phyloP scores from a whole-genome alignment of 148 eudicot species.

The Chenopodium album region DNA sequence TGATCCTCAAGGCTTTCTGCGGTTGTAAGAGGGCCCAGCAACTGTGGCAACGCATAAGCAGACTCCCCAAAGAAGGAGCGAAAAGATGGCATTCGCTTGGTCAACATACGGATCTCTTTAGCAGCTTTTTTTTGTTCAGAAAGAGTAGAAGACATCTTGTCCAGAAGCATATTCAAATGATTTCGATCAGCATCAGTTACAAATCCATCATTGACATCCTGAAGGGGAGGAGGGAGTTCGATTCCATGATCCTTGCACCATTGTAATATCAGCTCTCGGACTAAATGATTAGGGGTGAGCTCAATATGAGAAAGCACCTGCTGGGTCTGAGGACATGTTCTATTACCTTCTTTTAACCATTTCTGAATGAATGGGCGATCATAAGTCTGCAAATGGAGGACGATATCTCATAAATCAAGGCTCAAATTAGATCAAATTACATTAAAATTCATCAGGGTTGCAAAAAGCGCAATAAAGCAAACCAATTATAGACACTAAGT shows the following conservation, averaged over 20 bases:
- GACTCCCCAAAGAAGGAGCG: slow-evolving; percentile 44
- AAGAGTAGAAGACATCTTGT: slow-evolving; percentile 53
- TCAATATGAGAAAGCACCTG: slow-evolving; percentile 63
- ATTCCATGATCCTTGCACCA: slow-evolving; percentile 65
- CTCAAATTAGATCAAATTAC: neutral
- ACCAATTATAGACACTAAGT: neutral
- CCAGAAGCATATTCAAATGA: slow-evolving; percentile 43
- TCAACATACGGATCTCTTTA: slow-evolving; percentile 44
- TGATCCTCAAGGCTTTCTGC: slow-evolving; percentile 21
- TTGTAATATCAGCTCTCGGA: slow-evolving; percentile 57
- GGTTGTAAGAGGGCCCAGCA: slow-evolving; percentile 33
- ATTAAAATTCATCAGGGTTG: neutral
- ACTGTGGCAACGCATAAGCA: slow-evolving; percentile 34
- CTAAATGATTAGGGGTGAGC: slow-evolving; percentile 65
- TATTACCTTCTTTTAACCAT: slow-evolving; percentile 64
- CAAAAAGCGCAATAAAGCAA: neutral
- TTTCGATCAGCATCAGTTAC: slow-evolving; percentile 52
- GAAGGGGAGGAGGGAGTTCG: slow-evolving; percentile 42
- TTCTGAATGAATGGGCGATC: slow-evolving; percentile 70
- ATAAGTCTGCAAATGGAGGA: slow-evolving; percentile 57
- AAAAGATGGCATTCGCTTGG: slow-evolving; percentile 38
- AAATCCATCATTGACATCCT: slow-evolving; percentile 38
- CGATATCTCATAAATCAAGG: neutral
- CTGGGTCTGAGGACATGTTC: slow-evolving; percentile 67
- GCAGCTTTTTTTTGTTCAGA: slow-evolving; percentile 66